phyloP scores from a whole-genome alignment of 441 rosid species.

The Hura crepitans region DNA sequence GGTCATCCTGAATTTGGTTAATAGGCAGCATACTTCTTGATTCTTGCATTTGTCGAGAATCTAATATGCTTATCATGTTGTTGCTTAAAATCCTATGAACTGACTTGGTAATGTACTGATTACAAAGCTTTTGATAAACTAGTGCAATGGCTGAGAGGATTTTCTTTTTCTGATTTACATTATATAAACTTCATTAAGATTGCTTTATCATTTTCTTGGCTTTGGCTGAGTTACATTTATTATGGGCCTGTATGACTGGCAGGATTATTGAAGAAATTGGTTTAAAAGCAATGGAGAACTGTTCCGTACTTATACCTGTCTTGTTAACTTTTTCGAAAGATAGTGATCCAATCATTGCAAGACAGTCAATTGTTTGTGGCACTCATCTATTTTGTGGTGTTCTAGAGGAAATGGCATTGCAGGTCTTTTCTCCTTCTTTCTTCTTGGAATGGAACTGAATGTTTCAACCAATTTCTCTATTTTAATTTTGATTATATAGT shows the following conservation, averaged over 20 bases:
- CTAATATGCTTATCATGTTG: neutral
- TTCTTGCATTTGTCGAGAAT: neutral
- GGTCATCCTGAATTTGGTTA: neutral
- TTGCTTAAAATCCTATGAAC: too few species aligned
- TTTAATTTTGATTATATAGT: conserved; percentile 2
- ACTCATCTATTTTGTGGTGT: conserved; percentile 55
- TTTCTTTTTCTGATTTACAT: neutral
- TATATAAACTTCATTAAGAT: neutral
- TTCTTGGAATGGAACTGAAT: neutral
- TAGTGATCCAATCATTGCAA: conserved; percentile 53
- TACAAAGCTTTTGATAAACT: neutral
- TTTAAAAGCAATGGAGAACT: conserved; percentile 61
- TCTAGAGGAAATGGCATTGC: conserved; percentile 78
- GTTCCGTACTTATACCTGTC: conserved; percentile 51
- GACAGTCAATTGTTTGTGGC: conserved; percentile 66
- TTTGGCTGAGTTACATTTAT: neutral
- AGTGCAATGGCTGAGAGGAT: neutral
- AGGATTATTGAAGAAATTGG: conserved; percentile 87
- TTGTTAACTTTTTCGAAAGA: conserved; percentile 65
- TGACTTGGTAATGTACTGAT: too few species aligned
- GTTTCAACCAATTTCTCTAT: conserved; percentile 1
- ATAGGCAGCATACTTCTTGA: neutral
- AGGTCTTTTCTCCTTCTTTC: conserved; percentile 43
- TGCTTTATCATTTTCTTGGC: neutral
- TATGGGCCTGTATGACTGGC: conserved; percentile 31